These are phyloP conservation scores for Leavenworthia alabamica DNA, from an alignment of 345 rosid species.

Conservation along the genomic window DNA sequence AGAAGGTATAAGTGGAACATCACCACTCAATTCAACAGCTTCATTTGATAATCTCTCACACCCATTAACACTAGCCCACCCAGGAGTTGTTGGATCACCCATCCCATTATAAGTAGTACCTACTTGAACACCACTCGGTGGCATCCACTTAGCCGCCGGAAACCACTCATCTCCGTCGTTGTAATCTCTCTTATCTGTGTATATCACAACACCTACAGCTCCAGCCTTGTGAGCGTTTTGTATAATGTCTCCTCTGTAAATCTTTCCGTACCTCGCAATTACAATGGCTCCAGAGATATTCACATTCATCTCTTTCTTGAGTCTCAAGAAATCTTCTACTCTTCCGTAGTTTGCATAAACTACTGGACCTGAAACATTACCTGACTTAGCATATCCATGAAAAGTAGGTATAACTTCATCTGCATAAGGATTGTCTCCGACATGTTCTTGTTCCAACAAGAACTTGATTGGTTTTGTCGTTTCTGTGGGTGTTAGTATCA, in stretches of 20 bases:
- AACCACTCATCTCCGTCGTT: slow-evolving; percentile 47
- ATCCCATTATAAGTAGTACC: slow-evolving; percentile 53
- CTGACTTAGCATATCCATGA: slow-evolving; percentile 79
- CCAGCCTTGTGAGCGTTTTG: slow-evolving; percentile 56
- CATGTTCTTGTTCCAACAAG: slow-evolving; percentile 41
- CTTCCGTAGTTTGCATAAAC: slow-evolving; percentile 72
- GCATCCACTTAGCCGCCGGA: slow-evolving; percentile 65
- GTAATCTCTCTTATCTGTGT: slow-evolving; percentile 66
- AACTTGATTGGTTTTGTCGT: slow-evolving; percentile 34
- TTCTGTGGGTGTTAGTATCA: slow-evolving; percentile 33
- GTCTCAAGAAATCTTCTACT: slow-evolving; percentile 45
- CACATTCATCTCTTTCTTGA: slow-evolving; percentile 44
- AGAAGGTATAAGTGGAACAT: slow-evolving; percentile 62
- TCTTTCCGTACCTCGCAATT: slow-evolving; percentile 58
- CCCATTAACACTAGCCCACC: slow-evolving; percentile 65
- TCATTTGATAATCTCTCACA: slow-evolving; percentile 67
- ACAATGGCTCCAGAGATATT: slow-evolving; percentile 44
- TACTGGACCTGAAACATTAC: slow-evolving; percentile 47
- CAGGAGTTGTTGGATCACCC: slow-evolving; percentile 82
- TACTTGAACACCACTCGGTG: slow-evolving; percentile 82
- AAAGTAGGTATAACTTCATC: slow-evolving; percentile 63
- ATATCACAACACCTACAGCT: slow-evolving; percentile 58
- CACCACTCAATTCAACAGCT: slow-evolving; percentile 48
- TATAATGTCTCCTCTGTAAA: slow-evolving; percentile 76
- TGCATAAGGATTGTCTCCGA: slow-evolving; percentile 59